These are phyloP conservation scores for Hymenoscyphus infarciens DNA, from an alignment of 2,329 filamentous ascomycete species.

Conservation along the genomic window DNA sequence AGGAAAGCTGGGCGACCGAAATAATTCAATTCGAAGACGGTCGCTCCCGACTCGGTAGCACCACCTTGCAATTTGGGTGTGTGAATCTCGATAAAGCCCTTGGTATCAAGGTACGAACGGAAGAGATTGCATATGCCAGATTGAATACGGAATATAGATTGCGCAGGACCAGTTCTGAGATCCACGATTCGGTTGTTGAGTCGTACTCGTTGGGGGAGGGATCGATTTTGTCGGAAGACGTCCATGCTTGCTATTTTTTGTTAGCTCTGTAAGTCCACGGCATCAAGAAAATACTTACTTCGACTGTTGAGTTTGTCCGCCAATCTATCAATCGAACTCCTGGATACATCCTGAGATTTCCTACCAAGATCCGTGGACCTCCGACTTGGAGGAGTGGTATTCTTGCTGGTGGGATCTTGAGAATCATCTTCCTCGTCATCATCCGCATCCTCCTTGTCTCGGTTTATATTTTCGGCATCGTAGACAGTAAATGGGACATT, in stretches of 20 bases:
- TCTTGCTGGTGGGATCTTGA: background rate
- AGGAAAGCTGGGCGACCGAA: slow-evolving; percentile 84
- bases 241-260: slow-evolving; percentile 26
- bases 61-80: slow-evolving; percentile 88
- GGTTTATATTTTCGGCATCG: slow-evolving; percentile 61
- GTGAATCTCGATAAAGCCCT: slow-evolving; percentile 88
- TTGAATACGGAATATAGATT: slow-evolving; percentile 84
- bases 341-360: slow-evolving; percentile 9
- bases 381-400: slow-evolving; percentile 8
- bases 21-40: slow-evolving; percentile 89
- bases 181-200: slow-evolving; percentile 78
- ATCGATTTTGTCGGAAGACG: slow-evolving; percentile 24
- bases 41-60: slow-evolving; percentile 86
- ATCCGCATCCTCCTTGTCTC: slow-evolving; percentile 51
- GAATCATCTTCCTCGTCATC: slow-evolving; percentile 43
- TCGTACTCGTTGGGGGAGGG: slow-evolving; percentile 49
- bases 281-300: slow-evolving; percentile 17
- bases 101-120: slow-evolving; percentile 67
- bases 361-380: slow-evolving; percentile 14
- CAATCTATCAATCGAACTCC: background rate
- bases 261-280: slow-evolving; percentile 9
- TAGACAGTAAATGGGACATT: slow-evolving; percentile 66
- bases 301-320: slow-evolving; percentile 15
- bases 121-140: slow-evolving; percentile 78
- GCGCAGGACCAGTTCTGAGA: slow-evolving; percentile 79